Base-by-base conservation (phyloP, 2,329 filamentous ascomycete genomes). In the Stemphylium lycopersici region DNA sequence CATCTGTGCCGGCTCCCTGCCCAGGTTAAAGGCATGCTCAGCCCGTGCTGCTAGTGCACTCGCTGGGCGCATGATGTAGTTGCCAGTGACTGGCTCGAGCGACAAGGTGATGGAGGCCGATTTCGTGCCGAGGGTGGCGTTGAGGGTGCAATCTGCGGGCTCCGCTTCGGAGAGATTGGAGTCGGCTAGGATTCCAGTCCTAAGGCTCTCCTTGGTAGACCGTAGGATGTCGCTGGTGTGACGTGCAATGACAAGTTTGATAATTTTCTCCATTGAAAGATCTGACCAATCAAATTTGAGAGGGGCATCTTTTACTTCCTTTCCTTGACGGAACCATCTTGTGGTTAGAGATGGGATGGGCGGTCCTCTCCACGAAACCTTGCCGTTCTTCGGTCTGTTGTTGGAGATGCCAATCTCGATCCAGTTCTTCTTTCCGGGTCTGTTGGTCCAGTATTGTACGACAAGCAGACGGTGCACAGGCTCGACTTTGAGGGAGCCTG, bases 361-460 rank as follows among this genome's bases (percentile, higher is more conserved):
- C 6, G 67, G 65, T 3, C 70, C 71, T 51, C 68, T 68, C 73
- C 73, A 76, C 22, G 72, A 69, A 4, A 56, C 55, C 58, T 68
- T 73, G 45, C 63, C 69, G 53, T 72, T 76, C 52, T 62, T 70
- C 29, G 67, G 58, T 56, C 70, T 79, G 29, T 88, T 88, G 68
- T 87, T 92, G 55, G 87, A 83, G 32, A 96, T 84, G 8, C 92
- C 93, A 45, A 99, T 81, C 61, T 98, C 88, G 42, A 99, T 81
- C 93, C 95, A 99, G 72, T 87, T 96, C 78, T 96, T 96, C 13
- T 84, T 81, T 0, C 85, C 85, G 52, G 83, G 81, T 65, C 87
- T 85, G 45, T 84, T 83, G 13, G 84, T 81, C 95, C 95, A 99
- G 76, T 99, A 99, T 68, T 97, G 93, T 31, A 99, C 84, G 8